phyloP scores from a whole-genome alignment of 2,329 filamentous ascomycete genomes.

The Aspergillus cejpii region DNA sequence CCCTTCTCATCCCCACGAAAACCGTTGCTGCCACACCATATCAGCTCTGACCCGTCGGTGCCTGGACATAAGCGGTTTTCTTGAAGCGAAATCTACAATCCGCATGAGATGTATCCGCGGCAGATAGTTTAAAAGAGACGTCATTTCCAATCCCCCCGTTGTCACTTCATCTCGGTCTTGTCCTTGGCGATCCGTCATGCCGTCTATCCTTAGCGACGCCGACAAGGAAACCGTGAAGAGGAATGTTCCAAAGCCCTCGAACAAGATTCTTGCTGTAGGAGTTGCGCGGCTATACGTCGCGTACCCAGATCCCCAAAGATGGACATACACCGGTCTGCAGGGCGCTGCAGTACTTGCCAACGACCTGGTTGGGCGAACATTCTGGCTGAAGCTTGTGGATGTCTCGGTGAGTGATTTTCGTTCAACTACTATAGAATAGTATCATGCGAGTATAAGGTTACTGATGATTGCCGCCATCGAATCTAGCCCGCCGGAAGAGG shows the following conservation, averaged over 20 bases:
- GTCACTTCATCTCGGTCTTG: constrained; percentile 6
- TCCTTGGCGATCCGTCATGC: constrained; percentile 36
- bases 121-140: constrained; percentile 7
- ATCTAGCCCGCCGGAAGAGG: constrained; percentile 66
- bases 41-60: constrained; percentile 14
- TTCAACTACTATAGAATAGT: constrained; percentile 1
- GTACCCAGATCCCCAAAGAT: constrained; percentile 76
- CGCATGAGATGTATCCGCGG: constrained; percentile 17
- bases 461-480: constrained; percentile 7
- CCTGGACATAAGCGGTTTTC: constrained; percentile 8
- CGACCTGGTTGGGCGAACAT: constrained; percentile 89
- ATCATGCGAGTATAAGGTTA: constrained; percentile 3
- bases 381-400: constrained; percentile 96
- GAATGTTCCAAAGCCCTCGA: constrained; percentile 83
- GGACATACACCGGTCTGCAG: constrained; percentile 90
- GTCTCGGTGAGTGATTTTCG: constrained; percentile 63
- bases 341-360: constrained; percentile 87
- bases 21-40: constrained; percentile 7
- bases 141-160: constrained; percentile 10
- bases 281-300: constrained; percentile 91
- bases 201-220: constrained; percentile 72
- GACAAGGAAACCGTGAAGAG: constrained; percentile 97
- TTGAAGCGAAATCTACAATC: too few relatives aligned
- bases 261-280: constrained; percentile 95
- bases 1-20: constrained; percentile 1